Evolutionary conservation across 441 rosid genomes (phyloP).

Genomic region (Pelargonium australe): DNA sequence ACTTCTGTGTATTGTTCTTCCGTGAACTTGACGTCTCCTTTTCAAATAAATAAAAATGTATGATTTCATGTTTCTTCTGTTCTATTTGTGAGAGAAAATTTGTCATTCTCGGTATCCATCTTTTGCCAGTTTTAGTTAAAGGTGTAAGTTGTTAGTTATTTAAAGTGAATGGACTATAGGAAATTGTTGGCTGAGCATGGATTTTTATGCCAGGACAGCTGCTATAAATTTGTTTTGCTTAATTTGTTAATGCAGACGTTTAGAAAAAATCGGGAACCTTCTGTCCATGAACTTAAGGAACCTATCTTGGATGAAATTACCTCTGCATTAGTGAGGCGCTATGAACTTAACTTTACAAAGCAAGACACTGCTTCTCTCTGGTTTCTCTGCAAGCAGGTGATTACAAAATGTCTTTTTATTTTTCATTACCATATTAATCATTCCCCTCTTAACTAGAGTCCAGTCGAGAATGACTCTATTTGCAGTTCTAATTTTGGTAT

Average conservation of each 20-base stretch:
- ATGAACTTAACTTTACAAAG: conserved; percentile 54
- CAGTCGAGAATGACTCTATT: neutral
- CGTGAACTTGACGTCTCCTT: neutral
- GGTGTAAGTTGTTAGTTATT: neutral
- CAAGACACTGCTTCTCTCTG: conserved; percentile 78
- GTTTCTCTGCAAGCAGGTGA: conserved; percentile 94
- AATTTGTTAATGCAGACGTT: conserved; percentile 35
- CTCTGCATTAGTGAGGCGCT: conserved; percentile 45
- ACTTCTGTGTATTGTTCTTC: neutral
- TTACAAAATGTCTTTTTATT: conserved; percentile 14
- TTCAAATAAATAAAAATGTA: neutral
- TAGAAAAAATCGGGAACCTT: conserved; percentile 56
- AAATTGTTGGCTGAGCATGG: neutral
- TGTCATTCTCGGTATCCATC: neutral
- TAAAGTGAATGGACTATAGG: neutral
- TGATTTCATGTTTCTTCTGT: neutral
- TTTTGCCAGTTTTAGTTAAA: neutral
- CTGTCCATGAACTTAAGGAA: conserved; percentile 71
- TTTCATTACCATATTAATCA: neutral
- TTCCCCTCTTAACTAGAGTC: conserved; percentile 4
- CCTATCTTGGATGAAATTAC: conserved; percentile 69
- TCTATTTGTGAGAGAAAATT: neutral
- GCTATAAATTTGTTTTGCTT: neutral
- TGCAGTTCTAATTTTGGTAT: neutral
- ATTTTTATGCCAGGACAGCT: neutral